Conservation (phyloP, 805 yeast species). For the Metschnikowia henanensis region DNA sequence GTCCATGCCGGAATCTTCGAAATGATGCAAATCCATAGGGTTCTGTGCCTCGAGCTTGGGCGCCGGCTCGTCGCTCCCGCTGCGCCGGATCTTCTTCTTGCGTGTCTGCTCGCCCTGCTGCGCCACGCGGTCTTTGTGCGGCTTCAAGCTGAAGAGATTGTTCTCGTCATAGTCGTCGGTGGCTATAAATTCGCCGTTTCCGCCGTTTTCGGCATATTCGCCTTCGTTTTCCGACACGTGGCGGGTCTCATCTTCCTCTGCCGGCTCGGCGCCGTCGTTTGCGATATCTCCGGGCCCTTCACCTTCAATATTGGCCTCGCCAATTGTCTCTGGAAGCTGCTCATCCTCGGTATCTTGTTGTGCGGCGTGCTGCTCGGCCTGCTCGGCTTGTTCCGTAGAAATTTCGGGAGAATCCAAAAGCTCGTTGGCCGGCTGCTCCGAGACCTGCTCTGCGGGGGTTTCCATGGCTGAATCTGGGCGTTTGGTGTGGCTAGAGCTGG, state of each 20-base stretch:
- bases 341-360: constrained; percentile 17
- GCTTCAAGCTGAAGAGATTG: constrained; percentile 16
- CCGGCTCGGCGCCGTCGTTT: constrained; percentile 8
- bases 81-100: constrained; percentile 20
- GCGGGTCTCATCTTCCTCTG: constrained; percentile 3
- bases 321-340: constrained; percentile 15
- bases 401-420: neutral
- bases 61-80: constrained; percentile 10
- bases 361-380: constrained; percentile 12
- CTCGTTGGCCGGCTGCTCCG: neutral
- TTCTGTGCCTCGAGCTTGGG: constrained; percentile 9
- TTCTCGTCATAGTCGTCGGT: constrained; percentile 14
- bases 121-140: constrained; percentile 16
- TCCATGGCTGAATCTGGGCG: constrained; percentile 5
- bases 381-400: constrained; percentile 10
- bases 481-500: neutral
- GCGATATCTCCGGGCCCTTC: constrained; percentile 14
- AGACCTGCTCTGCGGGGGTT: neutral
- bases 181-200: neutral
- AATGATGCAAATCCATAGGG: constrained; percentile 10
- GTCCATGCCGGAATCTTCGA: constrained; percentile 13
- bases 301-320: constrained; percentile 16
- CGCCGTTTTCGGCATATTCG: neutral
- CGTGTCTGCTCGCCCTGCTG: constrained; percentile 17
- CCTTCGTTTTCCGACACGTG: constrained; percentile 3